Base-by-base conservation (phyloP, 2,329 filamentous ascomycete species). In the Tricladium varicosporioides region DNA sequence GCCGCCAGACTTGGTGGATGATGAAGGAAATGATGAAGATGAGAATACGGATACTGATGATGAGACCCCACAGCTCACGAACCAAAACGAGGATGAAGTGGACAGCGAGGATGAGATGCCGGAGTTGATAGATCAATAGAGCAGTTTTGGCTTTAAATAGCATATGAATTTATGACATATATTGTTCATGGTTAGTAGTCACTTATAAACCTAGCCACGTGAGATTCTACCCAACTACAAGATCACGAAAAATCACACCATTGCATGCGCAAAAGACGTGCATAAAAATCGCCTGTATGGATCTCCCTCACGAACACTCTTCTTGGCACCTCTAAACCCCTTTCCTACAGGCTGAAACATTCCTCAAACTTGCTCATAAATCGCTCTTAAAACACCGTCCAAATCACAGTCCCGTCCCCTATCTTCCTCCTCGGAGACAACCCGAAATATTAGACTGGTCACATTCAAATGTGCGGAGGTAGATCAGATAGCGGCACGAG, bases 31-130 rank as follows among this genome's bases (percentile, higher is more conserved):
- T 32, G n/a, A 54, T 16, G 57, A 53, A 33, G 49, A 50, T 32
- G 27, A 47, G 45, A 48, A 53, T 9, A 27, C 13, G 9, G 43
- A 43, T 33, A 48, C 45, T 14, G 54, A 57, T 42, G 57, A 53
- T 46, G 45, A 48, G 15, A 59, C 53, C 47, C 42, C 43, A 1
- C 13, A 27, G 5, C 50, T 50, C 46, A 14, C 51, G 14, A 48
- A 54, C 31, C 45, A 50, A 33, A 44, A 53, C 11, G 32, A 45
- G n/a, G 60, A 60, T 36, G 32, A 13, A 8, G 8, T 13, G 13
- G 50, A 43, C 10, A 51, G 14, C 22, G 54, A 61, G 43, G 58
- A 59, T 53, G 57, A 58, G 33, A 59, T 62, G 56, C 60, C 58
- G 1, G 53, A 19, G 3, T 55, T 60, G 51, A 36, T 58, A 48